Base-by-base conservation (phyloP, 2,329 filamentous ascomycete species). In the Endoconidiophora laricicola region DNA sequence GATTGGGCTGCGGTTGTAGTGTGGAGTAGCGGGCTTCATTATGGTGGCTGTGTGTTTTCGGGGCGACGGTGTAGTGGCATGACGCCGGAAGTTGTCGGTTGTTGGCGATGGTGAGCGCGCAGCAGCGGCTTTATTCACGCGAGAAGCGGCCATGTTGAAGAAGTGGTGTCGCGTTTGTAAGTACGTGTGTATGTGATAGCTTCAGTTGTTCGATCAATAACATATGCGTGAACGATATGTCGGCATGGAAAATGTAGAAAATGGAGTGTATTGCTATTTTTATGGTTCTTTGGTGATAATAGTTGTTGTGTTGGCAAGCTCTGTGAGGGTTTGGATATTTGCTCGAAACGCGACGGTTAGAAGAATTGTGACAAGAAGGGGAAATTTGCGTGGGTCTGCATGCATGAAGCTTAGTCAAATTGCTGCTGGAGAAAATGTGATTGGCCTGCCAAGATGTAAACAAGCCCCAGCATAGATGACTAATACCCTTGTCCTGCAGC, bases 1-100 rank as follows among this genome's bases (percentile, higher is more conserved):
- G 49, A 74, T 71, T 2, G 81, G 81, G 58, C 77, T 82, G 61
- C 67, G 68, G 56, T 60, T 63, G 26, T 39, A 44, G 55, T 58
- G 62, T 29, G 63, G 66, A 54, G 69, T 67, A 26, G 64, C 64
- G 46, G 64, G 63, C 18, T 49, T 41, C 9, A 50, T 44, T 12
- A 37, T 2, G 37, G 36, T 37, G 20, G 40, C 39, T 12, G 57
- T 60, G 38, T 57, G 59, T 22, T 55, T 58, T 54, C 65, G 64
- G 10, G 62, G 64, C 4, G 65, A 60, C 23, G 62, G 52, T 6
- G 49, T 52, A 22, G 44, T 51, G 4, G 58, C 58, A 48, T 33
- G 29, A 33, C 29, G 29, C 29, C 12, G 29, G 29, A 60, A 59
- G 54, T 60, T 54, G 41, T 64, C 65, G 6, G 69, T 69, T 59